phyloP scores from a whole-genome alignment of 192 early-diverging fungal species.

The Dissophora ornata region DNA sequence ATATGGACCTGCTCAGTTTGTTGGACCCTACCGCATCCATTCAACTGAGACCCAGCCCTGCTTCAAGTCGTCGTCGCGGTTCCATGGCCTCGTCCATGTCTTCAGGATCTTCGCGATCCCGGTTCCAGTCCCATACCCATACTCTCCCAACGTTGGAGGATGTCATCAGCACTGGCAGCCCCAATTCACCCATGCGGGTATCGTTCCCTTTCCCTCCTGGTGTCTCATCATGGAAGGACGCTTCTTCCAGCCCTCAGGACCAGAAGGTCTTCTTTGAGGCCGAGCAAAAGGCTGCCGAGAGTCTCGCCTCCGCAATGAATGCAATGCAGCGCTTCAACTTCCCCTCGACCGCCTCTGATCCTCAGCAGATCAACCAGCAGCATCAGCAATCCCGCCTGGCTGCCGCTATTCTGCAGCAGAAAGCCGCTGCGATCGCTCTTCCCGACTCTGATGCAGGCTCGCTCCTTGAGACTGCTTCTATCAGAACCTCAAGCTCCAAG shows the following conservation, averaged over 20 bases:
- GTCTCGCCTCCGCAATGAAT: slow-evolving; percentile 50
- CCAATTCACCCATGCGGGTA: slow-evolving; percentile 37
- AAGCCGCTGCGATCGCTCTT: slow-evolving; percentile 38
- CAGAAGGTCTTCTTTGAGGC: slow-evolving; percentile 48
- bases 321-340: slow-evolving; percentile 50
- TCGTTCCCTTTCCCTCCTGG: slow-evolving; percentile 44
- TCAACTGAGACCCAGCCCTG: slow-evolving; percentile 17
- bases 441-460: slow-evolving; percentile 43
- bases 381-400: slow-evolving; percentile 34
- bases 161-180: slow-evolving; percentile 17
- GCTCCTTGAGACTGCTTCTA: slow-evolving; percentile 16
- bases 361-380: slow-evolving; percentile 29
- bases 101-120: slow-evolving; percentile 38
- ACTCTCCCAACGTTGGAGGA: slow-evolving; percentile 32
- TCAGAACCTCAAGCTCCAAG: neutral
- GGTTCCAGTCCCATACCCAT: slow-evolving; percentile 47
- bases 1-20: slow-evolving; percentile 47
- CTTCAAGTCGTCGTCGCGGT: slow-evolving; percentile 39
- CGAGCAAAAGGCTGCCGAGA: slow-evolving; percentile 50
- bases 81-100: slow-evolving; percentile 44
- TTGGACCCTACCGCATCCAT: slow-evolving; percentile 31
- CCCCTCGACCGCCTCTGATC: slow-evolving; percentile 29
- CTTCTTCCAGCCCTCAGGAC: slow-evolving; percentile 29
- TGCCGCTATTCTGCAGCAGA: slow-evolving; percentile 35
- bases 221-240: slow-evolving; percentile 33